Evolutionary conservation across 805 yeast species (phyloP), one percentile per base, ranked within the genome.

Genomic region (Wickerhamiella domercqiae): DNA sequence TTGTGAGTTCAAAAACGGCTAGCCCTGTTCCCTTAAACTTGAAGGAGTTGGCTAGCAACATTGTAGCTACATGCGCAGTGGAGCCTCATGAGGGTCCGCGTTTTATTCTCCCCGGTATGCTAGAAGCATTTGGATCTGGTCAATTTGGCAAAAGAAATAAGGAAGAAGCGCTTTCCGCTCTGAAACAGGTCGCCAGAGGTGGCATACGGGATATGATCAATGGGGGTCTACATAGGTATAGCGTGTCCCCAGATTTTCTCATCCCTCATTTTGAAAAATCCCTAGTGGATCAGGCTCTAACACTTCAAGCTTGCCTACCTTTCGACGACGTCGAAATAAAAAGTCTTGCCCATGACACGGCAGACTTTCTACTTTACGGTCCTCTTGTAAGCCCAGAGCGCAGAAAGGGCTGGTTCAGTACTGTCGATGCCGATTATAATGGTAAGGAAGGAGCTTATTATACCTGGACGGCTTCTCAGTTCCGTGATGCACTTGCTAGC

Each of bases 211-310:
- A 61, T 42, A 60, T 53, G 31, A 36, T 61, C 7, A 60, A 61
- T 5, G 38, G 55, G 19, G 66, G 66, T 19, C 55, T 59, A 36
- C 46, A 57, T 17, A 36, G 61, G 20, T 60, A 58, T 43, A 56
- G 63, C 0, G 56, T 57, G 14, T 54, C 62, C 7, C 51, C 49
- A 3, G 64, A 61, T 38, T 61, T 65, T 65, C 51, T 50, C 25
- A 44, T 61, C 26, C 66, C 66, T 2, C 60, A 56, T 32, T 58
- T 61, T 44, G 62, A 58, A 34, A 61, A 61, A 40, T 55, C 56
- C 55, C 51, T 60, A 18, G 51, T 50, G 34, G 64, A 59, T 31
- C 64, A 61, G 41, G 59, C 60, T 1, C 44, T 52, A 22, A 40
- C 61, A 22, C 47, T 61, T 25, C 35, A 46, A 30, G 63, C 61